A percentile compares a stretch with the other conserved stretches of the same genome.
phyloP scores from a whole-genome alignment of 2,329 filamentous ascomycete species.

The Pestalotiopsis sp. region DNA sequence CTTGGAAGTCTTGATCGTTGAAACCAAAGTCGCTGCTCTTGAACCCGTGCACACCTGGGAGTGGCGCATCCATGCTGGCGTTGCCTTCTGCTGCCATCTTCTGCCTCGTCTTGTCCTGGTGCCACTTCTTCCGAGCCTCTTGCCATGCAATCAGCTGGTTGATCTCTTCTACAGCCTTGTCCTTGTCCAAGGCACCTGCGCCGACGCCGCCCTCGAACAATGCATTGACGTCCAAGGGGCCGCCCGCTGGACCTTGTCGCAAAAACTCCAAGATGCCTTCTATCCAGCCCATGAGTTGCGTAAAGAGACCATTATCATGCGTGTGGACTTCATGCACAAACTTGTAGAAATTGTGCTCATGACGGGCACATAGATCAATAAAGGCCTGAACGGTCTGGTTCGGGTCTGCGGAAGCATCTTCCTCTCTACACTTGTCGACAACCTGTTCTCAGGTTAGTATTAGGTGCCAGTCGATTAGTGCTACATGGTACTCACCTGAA shows the following conservation, averaged over 20 bases:
- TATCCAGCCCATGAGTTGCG: conserved; percentile 95
- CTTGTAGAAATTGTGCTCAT: conserved; percentile 98
- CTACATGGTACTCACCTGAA: conserved; percentile 58
- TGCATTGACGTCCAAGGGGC: conserved; percentile 91
- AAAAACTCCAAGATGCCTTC: conserved; percentile 95
- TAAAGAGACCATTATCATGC: conserved; percentile 95
- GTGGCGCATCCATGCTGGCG: conserved; percentile 48
- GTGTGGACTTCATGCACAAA: conserved; percentile 98
- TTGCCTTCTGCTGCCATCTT: conserved; percentile 92
- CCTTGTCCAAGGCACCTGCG: conserved; percentile 68
- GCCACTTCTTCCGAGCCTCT: conserved; percentile 95
- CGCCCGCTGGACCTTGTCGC: conserved; percentile 80
- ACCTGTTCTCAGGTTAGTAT: conserved; percentile 42
- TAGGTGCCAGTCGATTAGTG: not conserved
- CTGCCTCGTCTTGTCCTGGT: conserved; percentile 94
- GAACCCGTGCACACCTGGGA: conserved; percentile 62
- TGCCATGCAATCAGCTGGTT: conserved; percentile 90
- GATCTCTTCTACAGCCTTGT: conserved; percentile 77
- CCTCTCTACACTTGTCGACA: conserved; percentile 66
- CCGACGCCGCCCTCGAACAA: conserved; percentile 81
- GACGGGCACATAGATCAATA: conserved; percentile 92
- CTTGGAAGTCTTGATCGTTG: conserved; percentile 82
- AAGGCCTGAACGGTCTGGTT: conserved; percentile 98
- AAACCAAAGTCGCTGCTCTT: conserved; percentile 87
- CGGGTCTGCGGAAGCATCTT: conserved; percentile 89